phyloP scores from a whole-genome alignment of 805 yeast species.

The Candida oleophila region DNA sequence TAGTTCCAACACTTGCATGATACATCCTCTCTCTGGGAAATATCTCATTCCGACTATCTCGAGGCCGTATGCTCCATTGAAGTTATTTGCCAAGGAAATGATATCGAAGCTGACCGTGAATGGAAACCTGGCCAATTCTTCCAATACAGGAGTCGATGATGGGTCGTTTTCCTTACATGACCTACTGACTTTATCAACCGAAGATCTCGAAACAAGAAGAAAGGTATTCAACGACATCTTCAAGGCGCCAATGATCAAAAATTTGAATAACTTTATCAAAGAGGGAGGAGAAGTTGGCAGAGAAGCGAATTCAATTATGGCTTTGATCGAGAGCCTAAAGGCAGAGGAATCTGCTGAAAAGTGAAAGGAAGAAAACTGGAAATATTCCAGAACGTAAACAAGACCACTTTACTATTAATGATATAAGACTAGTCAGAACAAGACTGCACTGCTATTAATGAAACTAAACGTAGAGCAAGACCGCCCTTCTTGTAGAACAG shows the following conservation, averaged over 20 bases:
- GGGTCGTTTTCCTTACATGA: conserved; percentile 31
- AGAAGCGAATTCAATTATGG: conserved; percentile 33
- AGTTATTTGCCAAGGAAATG: conserved; percentile 50
- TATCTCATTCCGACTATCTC: conserved; percentile 58
- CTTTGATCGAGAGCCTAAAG: conserved; percentile 8
- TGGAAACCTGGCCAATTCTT: neutral
- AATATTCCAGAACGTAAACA: neutral
- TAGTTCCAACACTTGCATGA: conserved; percentile 13
- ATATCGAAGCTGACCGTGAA: conserved; percentile 14
- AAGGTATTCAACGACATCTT: conserved; percentile 55
- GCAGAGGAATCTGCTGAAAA: neutral
- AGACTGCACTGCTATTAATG: too few species aligned
- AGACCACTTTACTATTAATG: too few species aligned
- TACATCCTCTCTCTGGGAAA: conserved; percentile 49
- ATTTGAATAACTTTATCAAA: conserved; percentile 50
- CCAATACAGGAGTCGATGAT: conserved; percentile 15
- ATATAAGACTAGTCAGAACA: too few species aligned
- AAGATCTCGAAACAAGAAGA: conserved; percentile 58
- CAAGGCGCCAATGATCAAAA: conserved; percentile 45
- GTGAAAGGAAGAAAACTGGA: neutral
- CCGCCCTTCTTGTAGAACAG: too few species aligned
- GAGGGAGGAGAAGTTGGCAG: conserved; percentile 78
- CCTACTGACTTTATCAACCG: conserved; percentile 50
- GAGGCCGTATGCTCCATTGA: conserved; percentile 63
- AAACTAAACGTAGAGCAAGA: too few species aligned